These are phyloP conservation scores for Phytophthora meadii DNA, from an alignment of 352 stramenopile species.

Conservation along the genomic window DNA sequence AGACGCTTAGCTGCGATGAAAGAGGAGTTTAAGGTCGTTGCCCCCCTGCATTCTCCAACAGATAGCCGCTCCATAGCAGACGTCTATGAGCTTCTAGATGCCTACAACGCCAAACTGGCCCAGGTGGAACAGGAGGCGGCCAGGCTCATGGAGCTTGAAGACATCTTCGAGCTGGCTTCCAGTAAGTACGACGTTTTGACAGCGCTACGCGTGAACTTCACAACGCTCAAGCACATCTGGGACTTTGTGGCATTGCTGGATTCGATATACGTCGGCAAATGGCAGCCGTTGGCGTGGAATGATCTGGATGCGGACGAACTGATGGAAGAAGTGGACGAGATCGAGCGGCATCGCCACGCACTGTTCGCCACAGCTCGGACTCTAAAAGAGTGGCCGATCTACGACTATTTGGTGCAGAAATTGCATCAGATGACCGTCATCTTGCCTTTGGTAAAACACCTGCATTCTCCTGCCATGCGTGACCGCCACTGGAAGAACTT, in stretches of 20 bases:
- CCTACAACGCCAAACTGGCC: conserved; percentile 80
- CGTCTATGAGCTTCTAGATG: conserved; percentile 90
- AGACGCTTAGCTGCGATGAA: conserved; percentile 67
- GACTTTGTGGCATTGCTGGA: conserved; percentile 92
- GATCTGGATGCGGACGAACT: conserved; percentile 91
- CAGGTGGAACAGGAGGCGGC: conserved; percentile 85
- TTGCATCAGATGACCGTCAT: conserved; percentile 94
- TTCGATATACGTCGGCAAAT: conserved; percentile 75
- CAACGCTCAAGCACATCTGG: conserved; percentile 93
- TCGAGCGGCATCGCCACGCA: conserved; percentile 63
- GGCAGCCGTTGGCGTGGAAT: conserved; percentile 89
- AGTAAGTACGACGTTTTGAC: conserved; percentile 86
- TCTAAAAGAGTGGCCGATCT: conserved; percentile 94
- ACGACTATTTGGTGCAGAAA: conserved; percentile 89
- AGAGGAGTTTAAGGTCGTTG: conserved; percentile 66
- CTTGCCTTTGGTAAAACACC: conserved; percentile 89
- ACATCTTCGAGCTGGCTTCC: conserved; percentile 94
- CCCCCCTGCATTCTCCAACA: conserved; percentile 57
- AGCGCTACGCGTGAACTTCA: conserved; percentile 86
- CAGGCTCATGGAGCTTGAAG: conserved; percentile 91
- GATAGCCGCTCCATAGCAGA: conserved; percentile 48
- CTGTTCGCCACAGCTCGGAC: conserved; percentile 58
- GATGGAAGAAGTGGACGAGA: conserved; percentile 90
- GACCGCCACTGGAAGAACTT: conserved; percentile 91
- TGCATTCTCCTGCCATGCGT: conserved; percentile 89